Base-by-base conservation (phyloP, 495 filamentous ascomycete genomes). In the Neurospora sp. region DNA sequence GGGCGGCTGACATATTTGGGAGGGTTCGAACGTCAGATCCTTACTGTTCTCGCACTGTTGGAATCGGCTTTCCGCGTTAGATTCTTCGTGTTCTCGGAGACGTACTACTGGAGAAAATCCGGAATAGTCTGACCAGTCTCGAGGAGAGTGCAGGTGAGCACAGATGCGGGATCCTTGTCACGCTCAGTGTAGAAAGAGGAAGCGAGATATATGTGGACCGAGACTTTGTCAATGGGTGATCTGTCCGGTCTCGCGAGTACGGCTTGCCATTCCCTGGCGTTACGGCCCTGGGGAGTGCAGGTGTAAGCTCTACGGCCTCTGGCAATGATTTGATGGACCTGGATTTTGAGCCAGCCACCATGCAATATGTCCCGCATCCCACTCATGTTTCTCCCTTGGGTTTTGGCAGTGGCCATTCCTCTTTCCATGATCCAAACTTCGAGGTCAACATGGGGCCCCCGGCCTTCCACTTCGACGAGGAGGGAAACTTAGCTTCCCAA, bases 401-500 rank as follows among this genome's bases (percentile, higher is more conserved):
- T 35, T 16, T 35, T 6, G 35, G 5, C 53, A 61, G 12, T 16
- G 27, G 53, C 53, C 53, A 61, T 31, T 35, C 5, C 53, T 35
- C 53, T 35, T 27, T 35, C 42, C 8, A 99, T 74, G 95, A 98
- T 79, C 94, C 94, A 9, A 87, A 89, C 18, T 97, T 98, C 75
- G 79, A 94, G 27, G 71, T 81, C 38, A 74, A 78, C 71, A 73
- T 69, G 53, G 72, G 77, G 12, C 72, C 82, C 31, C 71, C 82
- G 20, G 78, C 70, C 53, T 77, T 78, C 71, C 68, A 76, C 40
- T 74, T 79, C 10, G 88, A 89, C 20, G 96, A 97, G 75, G 79
- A 94, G 9, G 75, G 74, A n/a, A 78, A 76, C 71, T 71, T 74
- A 71, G 73, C 78, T 37, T 45, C 75, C 27, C 37, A 80, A 35